Evolutionary conservation across 2,329 filamentous ascomycete genomes (phyloP), one percentile per base, ranked within the genome.

Genomic region (Colletotrichum higginsianum): DNA sequence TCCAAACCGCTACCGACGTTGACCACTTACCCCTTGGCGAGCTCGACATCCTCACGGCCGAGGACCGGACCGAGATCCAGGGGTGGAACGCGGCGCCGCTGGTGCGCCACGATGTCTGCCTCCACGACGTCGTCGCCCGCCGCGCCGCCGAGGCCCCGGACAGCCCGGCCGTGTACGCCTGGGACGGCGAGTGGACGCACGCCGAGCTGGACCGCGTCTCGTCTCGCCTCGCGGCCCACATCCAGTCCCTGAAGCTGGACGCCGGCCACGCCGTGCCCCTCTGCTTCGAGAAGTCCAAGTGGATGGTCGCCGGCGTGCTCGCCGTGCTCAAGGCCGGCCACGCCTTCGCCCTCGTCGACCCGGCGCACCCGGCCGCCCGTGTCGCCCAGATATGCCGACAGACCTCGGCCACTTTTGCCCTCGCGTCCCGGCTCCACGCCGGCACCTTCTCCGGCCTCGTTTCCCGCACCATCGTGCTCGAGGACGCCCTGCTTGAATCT

Each of bases 211-310:
- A 77, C 1, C 30, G 50, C 0, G 47, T 73, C 13, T 76, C 76
- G 5, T 69, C 61, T 7, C 57, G 67, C 0, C 71, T 77, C 15
- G 76, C 77, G 7, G 60, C 15, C 11, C 8, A 62, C 49, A 62
- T 62, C 8, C 60, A 62, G 44, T 52, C 44, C 16, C 11, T 62
- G 26, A 42, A 52, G 26, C 49, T 62, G 8, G 60, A n/a, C 46
- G 77, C 76, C 0, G 80, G 78, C 49, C 72, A 42, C 0, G 66
- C 80, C 0, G 77, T 82, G 4, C 80, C 79, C 0, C 68, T 83
- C 16, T 79, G 77, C 53, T 82, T 82, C 53, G 78, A 82, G 21
- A 84, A 83, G 73, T 82, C 80, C 4, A 75, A 73, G 46, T 83
- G 79, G 80, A 76, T 75, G 0, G 66, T 77, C 4, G 75, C 83